A percentile compares a stretch with the other conserved stretches of the same genome.
phyloP scores from a whole-genome alignment of 75 land plant species.

The Chamaecyparis obtusa region DNA sequence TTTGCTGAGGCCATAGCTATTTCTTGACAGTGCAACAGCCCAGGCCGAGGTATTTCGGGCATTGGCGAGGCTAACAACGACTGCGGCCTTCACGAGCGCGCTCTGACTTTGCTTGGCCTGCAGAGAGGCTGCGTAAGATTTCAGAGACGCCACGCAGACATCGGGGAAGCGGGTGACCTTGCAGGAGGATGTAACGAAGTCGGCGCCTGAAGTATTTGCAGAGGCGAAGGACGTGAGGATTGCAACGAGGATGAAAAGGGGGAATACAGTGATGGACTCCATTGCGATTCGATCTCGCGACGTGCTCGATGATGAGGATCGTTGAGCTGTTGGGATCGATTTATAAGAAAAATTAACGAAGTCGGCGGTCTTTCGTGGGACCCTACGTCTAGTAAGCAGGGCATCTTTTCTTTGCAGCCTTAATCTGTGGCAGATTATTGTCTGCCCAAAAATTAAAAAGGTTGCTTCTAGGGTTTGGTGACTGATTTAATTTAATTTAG shows the following conservation, averaged over 20 bases:
- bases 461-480: too few relatives aligned
- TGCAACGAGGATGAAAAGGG: not conserved
- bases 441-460: too few relatives aligned
- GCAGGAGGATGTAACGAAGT: constrained; percentile 32
- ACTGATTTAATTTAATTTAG: too few relatives aligned
- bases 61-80: constrained; percentile 25
- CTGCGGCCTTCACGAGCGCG: constrained; percentile 33
- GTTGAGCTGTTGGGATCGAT: not conserved
- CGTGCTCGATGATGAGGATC: not conserved
- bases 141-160: constrained; percentile 34
- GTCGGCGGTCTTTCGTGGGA: too few relatives aligned
- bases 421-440: too few relatives aligned
- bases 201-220: not conserved
- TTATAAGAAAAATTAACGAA: too few relatives aligned
- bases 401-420: too few relatives aligned
- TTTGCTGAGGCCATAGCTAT: not conserved
- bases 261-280: not conserved
- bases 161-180: constrained; percentile 25
- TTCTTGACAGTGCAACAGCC: not conserved
- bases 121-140: constrained; percentile 20
- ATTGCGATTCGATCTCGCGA: constrained; percentile 1
- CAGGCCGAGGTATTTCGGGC: constrained; percentile 18
- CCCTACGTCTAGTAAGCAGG: too few relatives aligned
- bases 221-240: not conserved
- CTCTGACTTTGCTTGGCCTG: constrained; percentile 15